A percentile compares a stretch with the other conserved stretches of the same genome.
Conservation (phyloP, 2,329 filamentous ascomycete species). For the Biscogniauxia sp. region DNA sequence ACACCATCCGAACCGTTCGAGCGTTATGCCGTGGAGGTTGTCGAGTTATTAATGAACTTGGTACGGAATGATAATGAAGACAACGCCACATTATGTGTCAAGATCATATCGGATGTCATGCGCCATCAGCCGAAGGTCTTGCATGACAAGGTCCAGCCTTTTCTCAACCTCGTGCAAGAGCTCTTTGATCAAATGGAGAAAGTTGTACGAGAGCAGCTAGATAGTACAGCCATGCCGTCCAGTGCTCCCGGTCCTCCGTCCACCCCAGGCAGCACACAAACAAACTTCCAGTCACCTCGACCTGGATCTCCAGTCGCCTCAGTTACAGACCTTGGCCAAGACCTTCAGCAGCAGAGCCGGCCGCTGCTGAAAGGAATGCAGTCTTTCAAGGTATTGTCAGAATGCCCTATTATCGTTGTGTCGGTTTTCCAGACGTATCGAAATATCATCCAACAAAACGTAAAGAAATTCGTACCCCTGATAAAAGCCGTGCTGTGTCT, state of each 20-base stretch:
- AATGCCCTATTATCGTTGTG: constrained; percentile 98
- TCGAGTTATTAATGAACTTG: constrained; percentile 84
- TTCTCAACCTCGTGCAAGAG: constrained; percentile 88
- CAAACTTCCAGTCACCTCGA: constrained; percentile 81
- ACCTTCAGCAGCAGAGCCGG: constrained; percentile 76
- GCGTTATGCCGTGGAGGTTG: constrained; percentile 81
- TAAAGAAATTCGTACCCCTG: constrained; percentile 86
- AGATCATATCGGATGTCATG: constrained; percentile 96
- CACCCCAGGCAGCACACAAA: constrained; percentile 62
- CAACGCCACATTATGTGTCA: constrained; percentile 97
- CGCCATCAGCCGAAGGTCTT: constrained; percentile 86
- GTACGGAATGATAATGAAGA: constrained; percentile 95
- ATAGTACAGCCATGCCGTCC: constrained; percentile 63
- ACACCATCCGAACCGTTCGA: constrained; percentile 78
- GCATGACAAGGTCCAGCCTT: constrained; percentile 75
- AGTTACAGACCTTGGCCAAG: constrained; percentile 74
- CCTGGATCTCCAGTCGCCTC: constrained; percentile 87
- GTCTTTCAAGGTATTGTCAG: constrained; percentile 96
- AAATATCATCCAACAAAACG: constrained; percentile 73
- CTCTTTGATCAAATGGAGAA: constrained; percentile 94
- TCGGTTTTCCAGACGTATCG: constrained; percentile 96
- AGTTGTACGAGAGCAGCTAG: constrained; percentile 92
- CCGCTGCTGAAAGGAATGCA: constrained; percentile 91
- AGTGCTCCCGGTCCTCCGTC: constrained; percentile 60
- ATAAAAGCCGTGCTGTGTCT: constrained; percentile 88